Base-by-base conservation (phyloP, 495 filamentous ascomycete species). In the Halenospora varia region DNA sequence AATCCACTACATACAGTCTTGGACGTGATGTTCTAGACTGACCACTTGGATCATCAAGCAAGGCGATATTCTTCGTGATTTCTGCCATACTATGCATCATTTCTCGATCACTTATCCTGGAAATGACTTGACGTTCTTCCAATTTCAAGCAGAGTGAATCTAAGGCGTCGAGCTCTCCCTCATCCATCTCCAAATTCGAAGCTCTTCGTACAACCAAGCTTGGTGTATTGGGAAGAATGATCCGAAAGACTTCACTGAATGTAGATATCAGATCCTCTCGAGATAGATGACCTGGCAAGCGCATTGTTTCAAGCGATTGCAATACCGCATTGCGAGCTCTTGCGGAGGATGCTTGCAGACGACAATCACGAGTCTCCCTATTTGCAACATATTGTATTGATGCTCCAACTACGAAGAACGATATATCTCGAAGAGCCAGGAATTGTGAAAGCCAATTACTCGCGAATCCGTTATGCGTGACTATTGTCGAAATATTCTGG, bases 251-350 rank as follows among this genome's bases (percentile, higher is more conserved):
- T 19, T 63, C 52, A 22, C 65, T 70, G 48, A 73, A 70, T 15
- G 59, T 50, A 0, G 62, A 47, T 13, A 71, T 50, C 53, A 72
- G 53, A 18, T 72, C 68, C 8, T 61, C 22, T 46, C 51, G 62
- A 10, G 66, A 60, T 2, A 72, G 26, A 25, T 69, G 61, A 0
- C 55, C 23, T 10, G 71, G 71, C 18, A 67, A 46, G 11, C 63
- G 68, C 1, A 73, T 2, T 40, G 58, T 63, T 29, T 72, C 66
- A 2, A 71, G 59, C 2, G 68, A 63, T 23, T 57, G 56, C 20
- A 72, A 56, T 4, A 72, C 61, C n/a, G 70, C 69, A 51, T 71
- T 72, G n/a, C 71, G 68, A 35, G 70, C 64, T 23, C 58, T 59
- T 24, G 66, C 69, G 9, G 66, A 70, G 19, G 58, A 61, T 2